Base-by-base conservation (phyloP, 2,329 filamentous ascomycete genomes). In the Emericellopsis atlantica region DNA sequence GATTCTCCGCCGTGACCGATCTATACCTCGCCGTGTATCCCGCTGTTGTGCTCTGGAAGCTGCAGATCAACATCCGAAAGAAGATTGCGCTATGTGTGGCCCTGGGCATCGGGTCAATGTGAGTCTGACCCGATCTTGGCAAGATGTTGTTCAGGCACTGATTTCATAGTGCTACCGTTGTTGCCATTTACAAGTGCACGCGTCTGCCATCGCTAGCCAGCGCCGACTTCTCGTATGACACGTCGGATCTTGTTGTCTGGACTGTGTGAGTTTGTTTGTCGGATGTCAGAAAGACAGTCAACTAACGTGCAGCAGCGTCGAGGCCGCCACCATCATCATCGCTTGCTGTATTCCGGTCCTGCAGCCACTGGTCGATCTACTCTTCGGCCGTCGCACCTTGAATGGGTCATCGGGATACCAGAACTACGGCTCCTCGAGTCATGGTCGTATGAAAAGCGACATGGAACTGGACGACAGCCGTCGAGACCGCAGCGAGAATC, bases 211-310 rank as follows among this genome's bases (percentile, higher is more conserved):
- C 54, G 36, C 41, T 57, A 0, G 49, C 45, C 4, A 51, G 46
- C 11, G 18, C 23, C 0, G 50, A 53, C 45, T 53, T 52, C 44
- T 51, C 40, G 5, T 41, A 45, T 26, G 40, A 40, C 11, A 40
- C 29, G 12, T 39, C 40, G 4, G 43, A 43, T 49, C 51, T 67
- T 4, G 54, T 66, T 1, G 58, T 67, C 23, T 70, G 66, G 65
- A 68, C 65, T 6, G 55, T 58, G 63, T 66, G 55, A 53, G 49
- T 36, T 29, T 39, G 22, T 9, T 5, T 15, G 6, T 39, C 11
- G 6, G 8, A 10, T 16, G 5, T 6, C n/a, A n/a, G 16, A 16
- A 21, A 14, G n/a, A 23, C 23, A 23, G 8, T 14, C 2, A 14
- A 10, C 21, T 18, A 2, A 21, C 33, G 9, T 3, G n/a, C 31